Evolutionary conservation across 2,329 filamentous ascomycete genomes (phyloP).

Genomic region (Cladosporium colombiae): DNA sequence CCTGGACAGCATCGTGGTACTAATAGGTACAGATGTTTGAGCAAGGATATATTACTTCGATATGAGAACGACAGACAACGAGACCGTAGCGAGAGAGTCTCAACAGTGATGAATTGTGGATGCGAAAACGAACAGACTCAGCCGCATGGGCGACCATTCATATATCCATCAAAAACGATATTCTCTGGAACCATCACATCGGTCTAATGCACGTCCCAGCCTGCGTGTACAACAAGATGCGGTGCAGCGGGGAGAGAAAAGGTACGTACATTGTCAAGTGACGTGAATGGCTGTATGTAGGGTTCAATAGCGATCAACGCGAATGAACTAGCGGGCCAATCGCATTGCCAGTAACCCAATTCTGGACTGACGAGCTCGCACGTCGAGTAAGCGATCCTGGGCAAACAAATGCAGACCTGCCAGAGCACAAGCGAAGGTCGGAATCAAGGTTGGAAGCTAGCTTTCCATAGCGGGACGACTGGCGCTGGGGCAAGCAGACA

Average conservation of each 20-base stretch:
- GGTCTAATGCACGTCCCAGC: slow-evolving; percentile 20
- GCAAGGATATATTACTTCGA: background rate
- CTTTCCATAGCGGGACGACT: slow-evolving; percentile 8
- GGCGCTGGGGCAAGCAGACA: slow-evolving; percentile 5
- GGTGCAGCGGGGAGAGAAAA: slow-evolving; percentile 9
- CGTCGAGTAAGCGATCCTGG: slow-evolving; percentile 12
- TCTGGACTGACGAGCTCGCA: slow-evolving; percentile 3
- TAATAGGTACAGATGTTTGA: background rate
- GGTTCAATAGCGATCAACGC: slow-evolving; percentile 17
- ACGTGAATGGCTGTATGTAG: slow-evolving; percentile 17
- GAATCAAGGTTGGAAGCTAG: slow-evolving; percentile 15
- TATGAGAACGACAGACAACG: slow-evolving; percentile 4
- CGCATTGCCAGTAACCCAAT: background rate
- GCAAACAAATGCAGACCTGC: background rate
- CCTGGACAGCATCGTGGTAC: slow-evolving; percentile 10
- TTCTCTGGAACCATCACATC: slow-evolving; percentile 7
- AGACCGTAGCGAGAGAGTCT: slow-evolving; percentile 20
- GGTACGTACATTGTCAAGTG: slow-evolving; percentile 5
- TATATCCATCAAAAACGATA: slow-evolving; percentile 5
- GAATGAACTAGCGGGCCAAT: slow-evolving; percentile 9
- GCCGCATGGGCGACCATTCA: slow-evolving; percentile 11
- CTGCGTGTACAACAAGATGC: slow-evolving; percentile 12
- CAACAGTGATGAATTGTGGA: slow-evolving; percentile 8
- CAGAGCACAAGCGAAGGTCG: background rate
- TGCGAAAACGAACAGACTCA: background rate